Base-by-base conservation (phyloP, 306 rosid species). In the Mimosa bimucronata region DNA sequence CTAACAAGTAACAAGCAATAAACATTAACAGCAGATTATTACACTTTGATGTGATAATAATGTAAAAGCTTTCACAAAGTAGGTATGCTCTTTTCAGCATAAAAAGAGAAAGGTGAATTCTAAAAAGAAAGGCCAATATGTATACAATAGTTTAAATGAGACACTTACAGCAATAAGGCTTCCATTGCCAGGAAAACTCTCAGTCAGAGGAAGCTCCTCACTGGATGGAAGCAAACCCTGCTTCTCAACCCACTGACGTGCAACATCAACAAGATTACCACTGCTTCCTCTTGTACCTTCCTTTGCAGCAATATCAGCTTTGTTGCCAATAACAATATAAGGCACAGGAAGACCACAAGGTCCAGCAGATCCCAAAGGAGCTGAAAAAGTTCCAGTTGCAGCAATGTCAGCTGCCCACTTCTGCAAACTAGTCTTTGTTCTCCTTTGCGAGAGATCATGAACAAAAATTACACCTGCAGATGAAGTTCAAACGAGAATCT, bases 231-330 rank as follows among this genome's bases (percentile, higher is more conserved):
- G 97, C 83, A 96, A 84, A 83, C 99, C 99, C 88, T 96, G 98
- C 91, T 93, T 96, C 88, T 93, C 99, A 23, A 93, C 99, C 99
- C 99, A 96, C 48, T 93, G 99, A 61, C 98, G 98, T 80, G 99
- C 99, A 79, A 58, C 97, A 23, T 96, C 99, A 82, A 96, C 98
- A 80, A 96, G 98, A 90, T 93, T 96, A 29, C 99, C 99, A 73
- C 92, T 91, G 84, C 99, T 96, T 88, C 90, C 98, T 85, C 90
- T 78, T 23, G 88, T 83, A 82, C 98, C 98, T 88, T 95, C 98
- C 78, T 93, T 93, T 78, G 97, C 91, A 76, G 95, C 97, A 77
- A 96, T 82, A 89, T 96, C 99, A 81, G 89, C 97, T 87, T 96
- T 96, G 88, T 96, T 96, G 45, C 98, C 99, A 26, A 96, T 86